Evolutionary conservation across 2,329 filamentous ascomycete species (phyloP).

Genomic region (Acrocalymma vagum): DNA sequence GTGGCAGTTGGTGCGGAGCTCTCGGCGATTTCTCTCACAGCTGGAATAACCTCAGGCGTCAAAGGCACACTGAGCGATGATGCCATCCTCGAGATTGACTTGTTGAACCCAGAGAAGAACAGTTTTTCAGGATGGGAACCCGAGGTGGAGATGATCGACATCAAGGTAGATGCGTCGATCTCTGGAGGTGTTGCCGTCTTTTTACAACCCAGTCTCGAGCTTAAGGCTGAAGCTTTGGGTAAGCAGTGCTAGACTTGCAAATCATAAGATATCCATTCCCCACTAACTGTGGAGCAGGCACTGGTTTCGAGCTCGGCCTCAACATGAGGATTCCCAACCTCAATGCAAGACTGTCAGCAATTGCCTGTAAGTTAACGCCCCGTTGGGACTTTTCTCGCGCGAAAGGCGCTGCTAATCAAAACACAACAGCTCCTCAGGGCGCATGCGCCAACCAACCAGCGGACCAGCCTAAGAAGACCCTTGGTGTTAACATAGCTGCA

Average conservation of each 20-base stretch:
- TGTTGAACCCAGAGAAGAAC: slow-evolving; percentile 23
- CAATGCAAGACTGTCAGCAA: slow-evolving; percentile 18
- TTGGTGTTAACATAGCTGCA: slow-evolving; percentile 16
- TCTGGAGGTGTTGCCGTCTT: slow-evolving; percentile 18
- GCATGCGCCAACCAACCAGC: slow-evolving; percentile 15
- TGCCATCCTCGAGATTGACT: slow-evolving; percentile 23
- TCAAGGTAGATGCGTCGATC: slow-evolving; percentile 21
- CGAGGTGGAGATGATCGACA: slow-evolving; percentile 13
- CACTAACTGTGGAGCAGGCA: slow-evolving; percentile 9
- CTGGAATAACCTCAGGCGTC: slow-evolving; percentile 16
- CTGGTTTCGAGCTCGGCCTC: slow-evolving; percentile 22
- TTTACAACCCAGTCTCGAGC: slow-evolving; percentile 19
- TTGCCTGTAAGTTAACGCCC: slow-evolving; percentile 15
- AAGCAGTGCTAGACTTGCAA: not conserved
- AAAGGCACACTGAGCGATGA: slow-evolving; percentile 19
- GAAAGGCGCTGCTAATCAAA: slow-evolving; percentile 10
- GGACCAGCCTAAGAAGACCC: slow-evolving; percentile 13
- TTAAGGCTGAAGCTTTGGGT: slow-evolving; percentile 21
- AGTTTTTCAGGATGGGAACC: slow-evolving; percentile 27
- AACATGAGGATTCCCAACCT: slow-evolving; percentile 23
- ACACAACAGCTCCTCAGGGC: slow-evolving; percentile 13
- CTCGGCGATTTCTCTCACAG: slow-evolving; percentile 15
- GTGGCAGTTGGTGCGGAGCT: slow-evolving; percentile 23
- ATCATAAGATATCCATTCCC: not conserved
- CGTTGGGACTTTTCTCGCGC: not conserved